phyloP scores from a whole-genome alignment of 306 rosid genomes.

The Morella rubra region DNA sequence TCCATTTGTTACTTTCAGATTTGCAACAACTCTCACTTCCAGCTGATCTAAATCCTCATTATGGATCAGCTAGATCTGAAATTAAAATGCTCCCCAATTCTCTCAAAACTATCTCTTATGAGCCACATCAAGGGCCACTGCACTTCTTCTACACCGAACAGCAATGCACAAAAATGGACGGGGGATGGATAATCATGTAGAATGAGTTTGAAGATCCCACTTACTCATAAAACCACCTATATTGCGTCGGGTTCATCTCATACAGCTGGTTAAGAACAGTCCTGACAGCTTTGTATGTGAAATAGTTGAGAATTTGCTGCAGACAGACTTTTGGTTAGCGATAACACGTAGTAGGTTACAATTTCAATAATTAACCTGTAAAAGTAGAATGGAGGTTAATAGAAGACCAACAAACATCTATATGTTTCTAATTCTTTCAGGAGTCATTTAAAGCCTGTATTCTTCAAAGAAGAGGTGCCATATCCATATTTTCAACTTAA shows the following conservation, averaged over 20 bases:
- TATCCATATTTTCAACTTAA: background rate
- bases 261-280: slow-evolving; percentile 87
- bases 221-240: slow-evolving; percentile 92
- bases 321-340: slow-evolving; percentile 30
- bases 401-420: slow-evolving; percentile 5
- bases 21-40: background rate
- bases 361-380: background rate
- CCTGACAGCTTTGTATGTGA: slow-evolving; percentile 94
- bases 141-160: background rate
- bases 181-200: background rate
- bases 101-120: background rate
- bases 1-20: background rate
- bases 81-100: background rate
- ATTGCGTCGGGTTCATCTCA: slow-evolving; percentile 92
- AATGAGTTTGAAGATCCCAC: slow-evolving; percentile 27
- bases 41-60: background rate
- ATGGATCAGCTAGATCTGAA: background rate
- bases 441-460: background rate
- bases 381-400: background rate
- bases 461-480: background rate
- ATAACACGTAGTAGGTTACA: background rate
- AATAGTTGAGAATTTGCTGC: slow-evolving; percentile 94
- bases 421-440: background rate
- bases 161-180: background rate
- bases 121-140: background rate